Conservation (phyloP, 805 yeast species). For the Myxozyma neotropica region DNA sequence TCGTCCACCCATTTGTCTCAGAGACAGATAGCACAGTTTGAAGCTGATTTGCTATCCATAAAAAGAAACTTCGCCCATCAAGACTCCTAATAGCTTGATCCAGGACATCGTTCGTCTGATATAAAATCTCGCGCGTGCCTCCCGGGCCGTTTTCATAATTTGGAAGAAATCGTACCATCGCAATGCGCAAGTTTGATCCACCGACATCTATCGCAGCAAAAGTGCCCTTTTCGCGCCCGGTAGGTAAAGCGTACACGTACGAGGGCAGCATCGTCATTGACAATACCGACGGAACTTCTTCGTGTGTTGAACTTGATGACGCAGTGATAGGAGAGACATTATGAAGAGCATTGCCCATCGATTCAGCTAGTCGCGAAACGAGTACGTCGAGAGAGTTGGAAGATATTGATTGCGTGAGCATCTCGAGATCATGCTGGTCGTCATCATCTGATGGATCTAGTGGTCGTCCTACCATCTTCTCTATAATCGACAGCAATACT, state of each 20-base stretch:
- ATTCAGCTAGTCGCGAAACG: constrained; percentile 18
- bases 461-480: background rate
- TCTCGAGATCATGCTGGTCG: constrained; percentile 22
- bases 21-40: constrained; percentile 14
- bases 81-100: constrained; percentile 36
- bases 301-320: background rate
- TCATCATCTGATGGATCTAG: background rate
- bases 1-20: constrained; percentile 2
- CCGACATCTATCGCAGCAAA: constrained; percentile 86
- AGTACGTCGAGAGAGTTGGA: constrained; percentile 17
- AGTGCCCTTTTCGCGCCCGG: constrained; percentile 75
- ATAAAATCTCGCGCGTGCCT: constrained; percentile 26
- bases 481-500: background rate
- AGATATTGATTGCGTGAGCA: constrained; percentile 22
- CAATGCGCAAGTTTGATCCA: constrained; percentile 89
- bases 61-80: constrained; percentile 40
- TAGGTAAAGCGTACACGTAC: constrained; percentile 73
- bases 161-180: constrained; percentile 74
- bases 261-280: constrained; percentile 72
- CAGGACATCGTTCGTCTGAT: constrained; percentile 33
- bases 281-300: background rate
- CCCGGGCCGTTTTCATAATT: constrained; percentile 43
- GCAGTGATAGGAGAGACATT: constrained; percentile 1
- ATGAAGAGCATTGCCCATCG: constrained; percentile 23
- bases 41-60: constrained; percentile 41